These are phyloP conservation scores for Candida boleticola DNA, from an alignment of 805 yeast species.

Conservation along the genomic window DNA sequence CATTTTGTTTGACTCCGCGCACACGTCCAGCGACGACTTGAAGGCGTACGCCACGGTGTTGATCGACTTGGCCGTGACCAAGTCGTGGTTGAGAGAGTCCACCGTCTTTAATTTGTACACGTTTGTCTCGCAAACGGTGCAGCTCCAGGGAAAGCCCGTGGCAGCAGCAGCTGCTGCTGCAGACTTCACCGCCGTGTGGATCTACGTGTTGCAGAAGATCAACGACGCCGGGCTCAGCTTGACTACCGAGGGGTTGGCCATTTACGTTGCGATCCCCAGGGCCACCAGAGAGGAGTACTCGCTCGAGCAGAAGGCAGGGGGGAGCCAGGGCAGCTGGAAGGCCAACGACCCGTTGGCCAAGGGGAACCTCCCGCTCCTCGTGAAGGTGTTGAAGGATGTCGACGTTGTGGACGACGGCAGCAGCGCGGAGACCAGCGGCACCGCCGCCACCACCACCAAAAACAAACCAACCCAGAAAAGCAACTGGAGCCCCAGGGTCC, in stretches of 20 bases:
- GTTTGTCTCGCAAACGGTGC: conserved; percentile 24
- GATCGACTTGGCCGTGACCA: conserved; percentile 56
- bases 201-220: conserved; percentile 37
- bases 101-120: conserved; percentile 68
- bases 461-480: conserved; percentile 52
- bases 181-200: conserved; percentile 9
- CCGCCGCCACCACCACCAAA: too few species aligned
- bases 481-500: conserved; percentile 72
- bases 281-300: conserved; percentile 14
- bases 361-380: conserved; percentile 60
- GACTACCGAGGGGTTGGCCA: conserved; percentile 78
- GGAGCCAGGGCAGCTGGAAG: conserved; percentile 52
- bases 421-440: conserved; percentile 25
- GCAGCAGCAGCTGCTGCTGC: conserved; percentile 6
- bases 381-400: conserved; percentile 63
- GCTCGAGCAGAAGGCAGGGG: conserved; percentile 3
- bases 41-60: conserved; percentile 43
- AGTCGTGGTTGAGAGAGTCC: conserved; percentile 87
- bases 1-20: conserved; percentile 18
- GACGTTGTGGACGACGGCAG: conserved; percentile 38
- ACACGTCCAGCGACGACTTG: conserved; percentile 12
- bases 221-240: conserved; percentile 55
- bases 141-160: conserved; percentile 4
- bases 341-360: conserved; percentile 68
- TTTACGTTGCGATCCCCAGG: conserved; percentile 55